A percentile compares a stretch with the other conserved stretches of the same genome.
Conservation (phyloP, 768 basidiomycete genomes). For the Strobilomyces echinocephalus region DNA sequence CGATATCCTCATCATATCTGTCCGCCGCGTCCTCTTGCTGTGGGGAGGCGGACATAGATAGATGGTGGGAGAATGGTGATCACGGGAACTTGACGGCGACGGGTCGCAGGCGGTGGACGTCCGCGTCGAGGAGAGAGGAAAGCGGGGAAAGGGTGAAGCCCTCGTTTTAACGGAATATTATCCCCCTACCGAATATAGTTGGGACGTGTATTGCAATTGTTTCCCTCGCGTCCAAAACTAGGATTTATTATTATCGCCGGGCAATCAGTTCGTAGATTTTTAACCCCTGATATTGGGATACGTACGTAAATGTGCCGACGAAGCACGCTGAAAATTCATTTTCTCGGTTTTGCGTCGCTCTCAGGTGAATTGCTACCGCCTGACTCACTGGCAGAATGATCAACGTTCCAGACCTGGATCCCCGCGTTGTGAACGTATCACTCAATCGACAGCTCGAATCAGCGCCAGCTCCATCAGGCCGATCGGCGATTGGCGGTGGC, state of each 20-base stretch:
- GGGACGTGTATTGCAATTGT: constrained; percentile 56
- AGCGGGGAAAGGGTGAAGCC: constrained; percentile 60
- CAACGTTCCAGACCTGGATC: neutral
- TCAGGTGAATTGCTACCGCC: constrained; percentile 22
- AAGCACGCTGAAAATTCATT: constrained; percentile 34
- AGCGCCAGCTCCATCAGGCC: neutral
- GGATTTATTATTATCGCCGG: constrained; percentile 54
- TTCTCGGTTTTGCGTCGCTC: constrained; percentile 24
- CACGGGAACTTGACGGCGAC: constrained; percentile 23
- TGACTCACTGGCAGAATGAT: neutral
- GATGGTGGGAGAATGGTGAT: constrained; percentile 17
- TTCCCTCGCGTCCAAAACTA: constrained; percentile 62
- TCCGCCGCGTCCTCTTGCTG: constrained; percentile 51
- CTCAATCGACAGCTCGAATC: neutral
- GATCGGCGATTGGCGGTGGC: constrained; percentile 31
- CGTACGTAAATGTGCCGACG: constrained; percentile 53
- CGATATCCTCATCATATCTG: constrained; percentile 57
- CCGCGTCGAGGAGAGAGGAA: constrained; percentile 42
- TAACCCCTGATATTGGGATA: constrained; percentile 54
- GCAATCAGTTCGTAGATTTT: constrained; percentile 47
- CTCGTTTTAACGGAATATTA: constrained; percentile 74
- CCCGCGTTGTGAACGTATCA: neutral
- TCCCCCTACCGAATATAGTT: constrained; percentile 68
- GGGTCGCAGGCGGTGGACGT: constrained; percentile 21
- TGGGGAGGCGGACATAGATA: constrained; percentile 60